These are phyloP conservation scores for Geotrichum bryndzae DNA, from an alignment of 1,139 yeast species.

Conservation along the genomic window DNA sequence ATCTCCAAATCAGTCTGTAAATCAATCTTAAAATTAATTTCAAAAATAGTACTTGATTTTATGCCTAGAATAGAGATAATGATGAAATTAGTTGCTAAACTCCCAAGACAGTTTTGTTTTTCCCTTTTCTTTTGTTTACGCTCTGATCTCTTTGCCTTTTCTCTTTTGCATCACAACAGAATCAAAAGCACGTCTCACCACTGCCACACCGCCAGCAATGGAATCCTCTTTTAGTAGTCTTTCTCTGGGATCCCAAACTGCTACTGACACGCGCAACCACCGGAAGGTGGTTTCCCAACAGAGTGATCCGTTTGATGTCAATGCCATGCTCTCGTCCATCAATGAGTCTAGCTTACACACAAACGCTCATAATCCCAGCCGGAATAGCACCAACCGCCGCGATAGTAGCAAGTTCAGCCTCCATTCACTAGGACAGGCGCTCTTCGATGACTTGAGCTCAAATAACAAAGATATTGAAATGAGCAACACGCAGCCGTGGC, in stretches of 20 bases:
- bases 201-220: not conserved
- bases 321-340: conserved; percentile 10
- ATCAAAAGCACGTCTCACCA: not conserved
- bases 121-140: not conserved
- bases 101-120: not conserved
- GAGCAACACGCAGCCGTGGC: not conserved
- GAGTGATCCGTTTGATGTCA: conserved; percentile 12
- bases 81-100: not conserved
- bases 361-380: not conserved
- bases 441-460: not conserved
- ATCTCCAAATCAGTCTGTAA: no score
- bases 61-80: not conserved
- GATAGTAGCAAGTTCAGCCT: not conserved
- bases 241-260: not conserved
- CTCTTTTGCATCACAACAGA: not conserved
- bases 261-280: not conserved
- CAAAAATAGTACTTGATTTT: not conserved
- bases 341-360: not conserved
- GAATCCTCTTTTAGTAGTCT: not conserved
- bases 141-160: not conserved
- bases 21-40: not conserved
- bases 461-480: not conserved
- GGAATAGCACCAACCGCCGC: not conserved
- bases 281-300: not conserved
- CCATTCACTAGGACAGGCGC: not conserved